Conservation (phyloP, 116 monocot genomes). For the Papilionanthe hybrid region DNA sequence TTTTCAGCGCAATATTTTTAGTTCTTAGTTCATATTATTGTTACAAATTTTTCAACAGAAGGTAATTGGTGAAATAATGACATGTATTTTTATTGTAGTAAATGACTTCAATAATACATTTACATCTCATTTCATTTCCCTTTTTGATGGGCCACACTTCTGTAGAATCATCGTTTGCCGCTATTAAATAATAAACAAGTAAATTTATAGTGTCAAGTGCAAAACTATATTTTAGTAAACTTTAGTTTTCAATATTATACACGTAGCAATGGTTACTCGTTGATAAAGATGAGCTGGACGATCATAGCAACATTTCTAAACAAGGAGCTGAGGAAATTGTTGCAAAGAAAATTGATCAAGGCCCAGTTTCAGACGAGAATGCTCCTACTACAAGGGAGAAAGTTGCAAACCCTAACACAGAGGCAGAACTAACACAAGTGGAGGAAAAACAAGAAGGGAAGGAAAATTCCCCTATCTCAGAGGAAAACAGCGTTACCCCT, state of each 20-base stretch:
- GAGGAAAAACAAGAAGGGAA: slow-evolving; percentile 3
- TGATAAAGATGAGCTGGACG: neutral
- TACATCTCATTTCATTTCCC: neutral
- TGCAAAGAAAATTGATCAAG: slow-evolving; percentile 18
- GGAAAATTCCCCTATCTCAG: neutral
- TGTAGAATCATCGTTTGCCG: neutral
- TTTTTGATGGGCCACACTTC: neutral
- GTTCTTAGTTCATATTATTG: neutral
- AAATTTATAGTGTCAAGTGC: neutral
- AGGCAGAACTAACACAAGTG: neutral
- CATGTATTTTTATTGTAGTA: neutral
- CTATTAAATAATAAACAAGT: neutral
- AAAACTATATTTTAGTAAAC: neutral
- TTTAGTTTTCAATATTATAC: neutral
- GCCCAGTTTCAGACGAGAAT: slow-evolving; percentile 15
- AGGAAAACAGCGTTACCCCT: slow-evolving; percentile 10
- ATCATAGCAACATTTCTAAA: neutral
- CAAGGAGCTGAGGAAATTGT: slow-evolving; percentile 13
- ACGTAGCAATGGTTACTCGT: slow-evolving; percentile 7
- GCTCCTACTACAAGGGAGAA: slow-evolving; percentile 3
- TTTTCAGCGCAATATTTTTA: neutral
- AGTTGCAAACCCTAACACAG: neutral
- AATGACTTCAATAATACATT: neutral
- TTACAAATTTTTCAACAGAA: neutral
- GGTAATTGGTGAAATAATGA: neutral